phyloP scores from a whole-genome alignment of 2,329 filamentous ascomycete species.

The Metarhizium brunneum region DNA sequence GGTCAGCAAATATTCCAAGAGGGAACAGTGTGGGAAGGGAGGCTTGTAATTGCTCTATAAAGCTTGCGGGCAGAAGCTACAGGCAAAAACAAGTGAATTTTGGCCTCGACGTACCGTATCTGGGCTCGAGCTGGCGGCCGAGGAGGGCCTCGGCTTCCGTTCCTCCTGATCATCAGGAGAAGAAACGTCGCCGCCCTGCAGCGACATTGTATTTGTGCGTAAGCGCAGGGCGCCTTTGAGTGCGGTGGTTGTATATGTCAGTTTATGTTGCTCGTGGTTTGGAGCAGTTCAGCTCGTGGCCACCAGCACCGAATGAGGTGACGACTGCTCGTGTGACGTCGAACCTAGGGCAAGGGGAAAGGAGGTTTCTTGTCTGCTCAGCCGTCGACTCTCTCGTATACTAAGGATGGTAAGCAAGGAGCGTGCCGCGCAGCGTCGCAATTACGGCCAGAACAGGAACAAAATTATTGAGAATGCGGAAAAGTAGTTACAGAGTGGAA shows the following conservation, averaged over 20 bases:
- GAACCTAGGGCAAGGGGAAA: background rate
- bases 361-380: background rate
- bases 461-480: background rate
- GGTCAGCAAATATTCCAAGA: slow-evolving; percentile 7
- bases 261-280: background rate
- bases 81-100: background rate
- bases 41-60: background rate
- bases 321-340: background rate
- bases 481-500: background rate
- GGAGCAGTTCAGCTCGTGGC: slow-evolving; percentile 6
- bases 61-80: background rate
- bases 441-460: background rate
- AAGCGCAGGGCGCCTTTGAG: background rate
- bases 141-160: slow-evolving; percentile 18
- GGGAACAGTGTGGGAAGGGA: background rate
- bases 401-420: background rate
- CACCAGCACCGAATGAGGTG: slow-evolving; percentile 5
- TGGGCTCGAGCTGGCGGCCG: slow-evolving; percentile 19
- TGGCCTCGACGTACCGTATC: slow-evolving; percentile 16
- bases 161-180: slow-evolving; percentile 14
- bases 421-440: slow-evolving; percentile 5
- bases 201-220: slow-evolving; percentile 22
- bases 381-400: background rate
- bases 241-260: background rate
- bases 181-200: slow-evolving; percentile 20